Evolutionary conservation across 345 rosid genomes (phyloP).

Genomic region (Eutrema heterophyllum): DNA sequence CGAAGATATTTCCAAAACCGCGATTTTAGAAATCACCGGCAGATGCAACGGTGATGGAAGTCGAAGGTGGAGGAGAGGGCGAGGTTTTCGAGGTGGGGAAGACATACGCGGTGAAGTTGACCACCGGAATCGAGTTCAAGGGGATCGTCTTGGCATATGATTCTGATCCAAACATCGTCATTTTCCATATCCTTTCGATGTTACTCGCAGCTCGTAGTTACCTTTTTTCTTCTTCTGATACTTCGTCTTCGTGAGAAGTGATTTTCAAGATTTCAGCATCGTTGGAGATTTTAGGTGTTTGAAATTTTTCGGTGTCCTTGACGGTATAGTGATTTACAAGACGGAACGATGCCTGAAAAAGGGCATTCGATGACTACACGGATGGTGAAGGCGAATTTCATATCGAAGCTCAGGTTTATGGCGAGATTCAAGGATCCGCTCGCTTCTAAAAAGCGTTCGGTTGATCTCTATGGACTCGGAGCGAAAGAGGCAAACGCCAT

Average conservation of each 20-base stretch:
- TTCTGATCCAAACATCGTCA: conserved; percentile 71
- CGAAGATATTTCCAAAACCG: background rate
- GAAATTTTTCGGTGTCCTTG: conserved; percentile 29
- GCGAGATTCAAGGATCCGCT: conserved; percentile 69
- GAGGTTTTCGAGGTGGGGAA: conserved; percentile 72
- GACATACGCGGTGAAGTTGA: conserved; percentile 63
- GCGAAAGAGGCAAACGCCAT: conserved; percentile 57
- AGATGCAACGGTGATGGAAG: background rate
- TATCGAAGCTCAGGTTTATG: conserved; percentile 42
- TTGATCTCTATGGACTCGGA: conserved; percentile 45
- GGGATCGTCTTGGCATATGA: conserved; percentile 75
- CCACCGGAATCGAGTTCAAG: conserved; percentile 63
- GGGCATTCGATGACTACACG: conserved; percentile 54
- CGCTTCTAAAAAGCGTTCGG: conserved; percentile 42
- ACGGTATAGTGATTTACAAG: conserved; percentile 50
- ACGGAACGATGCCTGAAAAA: conserved; percentile 39
- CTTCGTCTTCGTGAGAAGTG: background rate
- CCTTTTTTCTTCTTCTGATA: background rate
- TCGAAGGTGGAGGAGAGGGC: background rate
- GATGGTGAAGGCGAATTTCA: conserved; percentile 62
- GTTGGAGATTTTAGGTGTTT: background rate
- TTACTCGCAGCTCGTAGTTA: background rate
- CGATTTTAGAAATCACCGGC: background rate
- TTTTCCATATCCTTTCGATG: conserved; percentile 70
- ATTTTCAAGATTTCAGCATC: background rate